Evolutionary conservation across 805 yeast species (phyloP), one percentile per base, ranked within the genome.

Genomic region (Wickerhamomyces tratensis): DNA sequence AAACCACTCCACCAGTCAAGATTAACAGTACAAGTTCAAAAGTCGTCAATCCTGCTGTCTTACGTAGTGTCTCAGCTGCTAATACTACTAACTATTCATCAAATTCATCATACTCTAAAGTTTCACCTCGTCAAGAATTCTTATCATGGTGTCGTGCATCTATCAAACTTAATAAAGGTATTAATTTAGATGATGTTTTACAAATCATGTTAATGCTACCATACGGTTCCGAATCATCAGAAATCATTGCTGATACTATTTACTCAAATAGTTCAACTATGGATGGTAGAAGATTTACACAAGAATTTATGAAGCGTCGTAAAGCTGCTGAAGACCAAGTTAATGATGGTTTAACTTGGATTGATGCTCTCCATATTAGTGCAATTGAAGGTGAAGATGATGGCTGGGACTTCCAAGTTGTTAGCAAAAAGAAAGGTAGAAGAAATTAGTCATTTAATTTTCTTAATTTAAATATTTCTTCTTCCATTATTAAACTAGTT

Each of bases 261-360:
- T 88, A 87, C 65, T 79, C 93, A 26, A 84, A 87, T 46, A 83
- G 95, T 36, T 75, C 89, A 4, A 82, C 89, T 2, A 80, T 91
- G 84, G 96, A 93, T 60, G 98, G 98, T 25, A 79, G 96, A 58
- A 73, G 95, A 50, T 91, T 89, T 68, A 96, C 98, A 0, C 76
- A 74, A 43, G 98, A 93, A 57, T 93, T 93, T 59, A 69, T 82
- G 57, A 83, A 81, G 63, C 79, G 84, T 57, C 81, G 93, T 56
- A 73, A 72, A 46, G 72, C 68, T 40, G 89, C 86, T 43, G 97
- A 88, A 53, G 72, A 57, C 35, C 61, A 63, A 29, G 61, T 65
- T 30, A 61, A 62, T 39, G 72, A 75, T 44, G 71, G 75, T 8
- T 68, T 76, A 49, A 70, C 79, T 36, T 88, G 96, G 96, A 69